Evolutionary conservation across 148 eudicot species (phyloP).

Genomic region (Hydrangea macrophylla): DNA sequence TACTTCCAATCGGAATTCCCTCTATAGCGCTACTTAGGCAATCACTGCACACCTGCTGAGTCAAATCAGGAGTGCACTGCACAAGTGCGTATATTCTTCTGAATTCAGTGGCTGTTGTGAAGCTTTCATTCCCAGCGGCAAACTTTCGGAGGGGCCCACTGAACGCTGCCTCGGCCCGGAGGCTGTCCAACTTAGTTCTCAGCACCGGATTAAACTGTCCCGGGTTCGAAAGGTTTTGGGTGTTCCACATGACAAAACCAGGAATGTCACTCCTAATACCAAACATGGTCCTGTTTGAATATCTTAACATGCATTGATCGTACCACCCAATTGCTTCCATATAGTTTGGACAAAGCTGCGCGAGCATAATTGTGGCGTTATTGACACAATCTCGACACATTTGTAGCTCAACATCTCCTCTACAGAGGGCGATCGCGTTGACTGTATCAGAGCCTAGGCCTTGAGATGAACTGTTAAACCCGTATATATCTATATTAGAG

Average conservation of each 20-base stretch:
- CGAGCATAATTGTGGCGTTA: background rate
- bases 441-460: no score
- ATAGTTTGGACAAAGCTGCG: constrained; percentile 21
- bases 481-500: constrained; percentile 7
- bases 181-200: background rate
- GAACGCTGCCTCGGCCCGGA: constrained; percentile 14
- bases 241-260: background rate
- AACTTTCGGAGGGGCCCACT: constrained; percentile 14
- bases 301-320: constrained; percentile 35
- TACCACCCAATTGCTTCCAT: constrained; percentile 39
- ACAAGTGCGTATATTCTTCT: constrained; percentile 21
- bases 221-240: background rate
- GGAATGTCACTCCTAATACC: constrained; percentile 10
- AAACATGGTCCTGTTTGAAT: constrained; percentile 25
- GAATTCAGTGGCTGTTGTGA: background rate
- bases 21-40: constrained; percentile 10
- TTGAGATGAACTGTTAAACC: constrained; percentile 36
- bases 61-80: constrained; percentile 29
- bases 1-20: background rate
- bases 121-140: constrained; percentile 21
- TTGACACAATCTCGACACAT: no score
- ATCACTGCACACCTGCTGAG: constrained; percentile 9
- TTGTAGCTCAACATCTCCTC: no score
- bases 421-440: no score
- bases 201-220: constrained; percentile 5